Evolutionary conservation across 1,284 basidiomycete genomes (phyloP).

Genomic region (Papiliotrema fonsecae): DNA sequence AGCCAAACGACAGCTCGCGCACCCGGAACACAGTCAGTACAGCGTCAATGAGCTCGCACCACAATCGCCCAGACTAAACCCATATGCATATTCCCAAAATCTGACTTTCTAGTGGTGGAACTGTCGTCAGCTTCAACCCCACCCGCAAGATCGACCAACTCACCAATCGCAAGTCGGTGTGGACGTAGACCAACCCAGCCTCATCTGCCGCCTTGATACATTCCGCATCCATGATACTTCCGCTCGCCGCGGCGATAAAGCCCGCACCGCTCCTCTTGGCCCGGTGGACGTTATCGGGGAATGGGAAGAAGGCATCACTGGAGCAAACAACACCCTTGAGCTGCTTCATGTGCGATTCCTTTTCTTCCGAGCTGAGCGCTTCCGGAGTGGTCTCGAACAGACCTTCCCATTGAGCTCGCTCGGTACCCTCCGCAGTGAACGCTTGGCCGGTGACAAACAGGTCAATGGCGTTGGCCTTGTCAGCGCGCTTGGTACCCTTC

Average conservation of each 20-base stretch:
- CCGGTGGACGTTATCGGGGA: conserved; percentile 96
- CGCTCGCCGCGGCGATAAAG: conserved; percentile 90
- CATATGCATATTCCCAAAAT: not conserved
- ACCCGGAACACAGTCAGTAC: too few species aligned
- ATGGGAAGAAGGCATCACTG: conserved; percentile 98
- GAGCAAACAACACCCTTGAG: conserved; percentile 84
- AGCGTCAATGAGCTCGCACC: too few species aligned
- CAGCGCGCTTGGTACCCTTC: conserved; percentile 93
- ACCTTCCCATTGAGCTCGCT: conserved; percentile 86
- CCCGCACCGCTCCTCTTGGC: conserved; percentile 84
- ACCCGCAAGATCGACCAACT: conserved; percentile 13
- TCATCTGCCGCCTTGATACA: conserved; percentile 93
- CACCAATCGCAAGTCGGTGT: conserved; percentile 60
- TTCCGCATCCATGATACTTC: conserved; percentile 94
- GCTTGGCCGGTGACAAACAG: conserved; percentile 88
- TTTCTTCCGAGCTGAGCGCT: conserved; percentile 67
- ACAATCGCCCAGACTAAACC: too few species aligned
- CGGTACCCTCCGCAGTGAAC: conserved; percentile 68
- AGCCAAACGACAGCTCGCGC: too few species aligned
- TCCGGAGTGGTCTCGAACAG: conserved; percentile 73
- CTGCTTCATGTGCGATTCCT: conserved; percentile 63
- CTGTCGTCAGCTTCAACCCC: conserved; percentile 4
- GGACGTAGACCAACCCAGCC: conserved; percentile 78
- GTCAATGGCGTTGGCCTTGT: conserved; percentile 97
- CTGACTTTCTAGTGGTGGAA: conserved; percentile 16